Evolutionary conservation across 2,329 filamentous ascomycete genomes (phyloP), one percentile per base, ranked within the genome.

Genomic region (Aspergillus vadensis): DNA sequence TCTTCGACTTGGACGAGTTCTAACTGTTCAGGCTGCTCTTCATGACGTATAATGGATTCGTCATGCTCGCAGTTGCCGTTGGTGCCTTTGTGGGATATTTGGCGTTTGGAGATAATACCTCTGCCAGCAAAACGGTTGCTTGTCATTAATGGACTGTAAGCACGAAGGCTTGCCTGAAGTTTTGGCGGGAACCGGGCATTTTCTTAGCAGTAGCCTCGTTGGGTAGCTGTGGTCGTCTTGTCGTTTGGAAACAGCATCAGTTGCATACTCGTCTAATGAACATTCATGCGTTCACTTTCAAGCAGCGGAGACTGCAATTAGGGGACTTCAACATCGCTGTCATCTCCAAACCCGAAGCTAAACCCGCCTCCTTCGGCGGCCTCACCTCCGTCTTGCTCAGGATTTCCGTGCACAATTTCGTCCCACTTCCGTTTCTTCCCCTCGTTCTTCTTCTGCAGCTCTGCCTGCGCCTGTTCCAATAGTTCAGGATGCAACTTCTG

Each of bases 31-130:
- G 94, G 95, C 83, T 99, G 63, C 80, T 99, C 21, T 99, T 99
- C 79, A 99, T 99, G 95, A 99, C 95, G n/a, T 99, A 99, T 80
- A 99, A 99, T 72, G 95, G 95, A 59, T 96, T 91, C 88, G 88
- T 99, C 68, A 99, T 99, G 95, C 78, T 96, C 67, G 86, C 94
- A 3, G 93, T 98, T 15, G 90, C 90, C 0, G 81, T 96, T 9
- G 95, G 95, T 15, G 93, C 94, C 0, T 96, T 96, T 67, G 77
- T 96, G 48, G 95, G 95, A 47, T 97, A 96, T 74, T 74, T 97
- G 62, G 70, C 89, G 48, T 99, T 97, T 79, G 90, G 91, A 15
- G 85, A 86, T 58, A 81, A 83, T 57, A 87, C 87, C 1, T 84
- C 87, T 56, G 85, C 89, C 7, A 88, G 88, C 27, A 97, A 96